phyloP scores from a whole-genome alignment of 441 rosid genomes.

The Gossypium trilobum region DNA sequence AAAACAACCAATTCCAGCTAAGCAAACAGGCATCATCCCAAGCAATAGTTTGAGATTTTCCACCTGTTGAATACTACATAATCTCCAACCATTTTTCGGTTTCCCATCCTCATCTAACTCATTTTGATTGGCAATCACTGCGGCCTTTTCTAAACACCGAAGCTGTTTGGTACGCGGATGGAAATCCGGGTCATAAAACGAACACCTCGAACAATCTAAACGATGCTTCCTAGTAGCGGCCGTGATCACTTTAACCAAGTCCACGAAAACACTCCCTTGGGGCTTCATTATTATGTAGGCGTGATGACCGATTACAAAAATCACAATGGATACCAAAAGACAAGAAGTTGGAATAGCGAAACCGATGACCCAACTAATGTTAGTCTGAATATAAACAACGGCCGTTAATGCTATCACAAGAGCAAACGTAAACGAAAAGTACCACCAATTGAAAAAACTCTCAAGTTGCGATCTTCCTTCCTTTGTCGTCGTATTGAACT shows the following conservation, averaged over 20 bases:
- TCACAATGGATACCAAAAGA: conserved; percentile 26
- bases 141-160: conserved; percentile 42
- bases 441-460: conserved; percentile 71
- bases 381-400: conserved; percentile 48
- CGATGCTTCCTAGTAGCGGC: conserved; percentile 33
- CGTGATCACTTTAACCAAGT: conserved; percentile 34
- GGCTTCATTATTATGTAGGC: conserved; percentile 34
- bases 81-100: conserved; percentile 35
- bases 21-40: conserved; percentile 44
- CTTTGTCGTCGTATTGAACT: conserved; percentile 35
- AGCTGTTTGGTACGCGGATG: conserved; percentile 24
- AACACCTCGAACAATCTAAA: background rate
- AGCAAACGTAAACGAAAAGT: conserved; percentile 50
- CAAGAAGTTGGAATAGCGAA: conserved; percentile 37
- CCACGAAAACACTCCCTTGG: conserved; percentile 43
- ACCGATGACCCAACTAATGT: conserved; percentile 45
- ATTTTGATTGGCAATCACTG: conserved; percentile 20
- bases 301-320: conserved; percentile 36
- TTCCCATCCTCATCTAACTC: conserved; percentile 32
- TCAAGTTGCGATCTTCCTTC: conserved; percentile 40
- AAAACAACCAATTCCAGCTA: conserved; percentile 42
- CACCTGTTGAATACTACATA: conserved; percentile 49
- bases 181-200: conserved; percentile 31
- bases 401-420: conserved; percentile 39
- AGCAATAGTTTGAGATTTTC: conserved; percentile 41